Base-by-base conservation (phyloP, 345 rosid genomes). In the Trapa incisa region DNA sequence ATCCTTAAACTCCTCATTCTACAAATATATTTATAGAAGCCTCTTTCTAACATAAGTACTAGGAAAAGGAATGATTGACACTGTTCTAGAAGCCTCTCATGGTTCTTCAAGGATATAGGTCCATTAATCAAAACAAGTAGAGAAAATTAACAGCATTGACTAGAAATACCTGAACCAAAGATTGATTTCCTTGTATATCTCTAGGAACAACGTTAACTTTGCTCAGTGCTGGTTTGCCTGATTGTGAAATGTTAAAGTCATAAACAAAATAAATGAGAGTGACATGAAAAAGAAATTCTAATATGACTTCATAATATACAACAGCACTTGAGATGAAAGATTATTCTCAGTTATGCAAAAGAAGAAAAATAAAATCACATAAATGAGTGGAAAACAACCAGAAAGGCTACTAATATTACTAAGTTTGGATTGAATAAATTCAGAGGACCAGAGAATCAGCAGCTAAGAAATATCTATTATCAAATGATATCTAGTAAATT, bases 151-250 rank as follows among this genome's bases (percentile, higher is more conserved):
- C 29, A 7, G 11, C 11, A 39, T 64, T 45, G 42, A 65, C 33
- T 15, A 48, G 61, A 52, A 45, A 47, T 78, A 88, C 97, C 94
- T 89, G 84, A 72, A 92, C 85, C 65, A 86, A 68, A 54, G 90
- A 80, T 68, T 74, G 65, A 76, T 83, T 78, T 69, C 73, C 65
- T 47, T 73, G 74, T 45, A 65, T 71, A 70, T 93, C 84, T 82
- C 92, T 85, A 78, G 83, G 85, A 50, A 89, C 82, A 75, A 84
- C 92, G 67, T 68, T 67, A 75, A 93, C 87, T 84, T 84, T 83
- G 86, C 96, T 89, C 72, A 85, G 70, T 74, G 97, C 83, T 64
- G 82, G 80, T 76, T 85, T 89, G 35, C 94, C 96, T 93, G 78
- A 48, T 61, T 61, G 17, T 4, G 33, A 64, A 37, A 41, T 32